Evolutionary conservation across 208 protist genomes (phyloP).

Genomic region (Crithidia bombi): DNA sequence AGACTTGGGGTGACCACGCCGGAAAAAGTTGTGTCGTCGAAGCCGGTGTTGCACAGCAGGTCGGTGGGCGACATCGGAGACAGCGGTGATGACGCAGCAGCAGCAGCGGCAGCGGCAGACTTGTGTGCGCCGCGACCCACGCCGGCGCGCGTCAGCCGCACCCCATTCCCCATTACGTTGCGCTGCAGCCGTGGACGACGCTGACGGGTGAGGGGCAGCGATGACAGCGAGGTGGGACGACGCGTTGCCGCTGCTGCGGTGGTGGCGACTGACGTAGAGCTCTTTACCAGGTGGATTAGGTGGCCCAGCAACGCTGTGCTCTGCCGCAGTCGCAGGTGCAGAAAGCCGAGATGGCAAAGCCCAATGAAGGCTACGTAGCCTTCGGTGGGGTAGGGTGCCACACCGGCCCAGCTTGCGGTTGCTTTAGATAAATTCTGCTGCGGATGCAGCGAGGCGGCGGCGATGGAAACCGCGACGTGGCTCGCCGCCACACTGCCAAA

Average conservation of each 20-base stretch:
- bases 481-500: slow-evolving; percentile 17
- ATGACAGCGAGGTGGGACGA: not conserved
- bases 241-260: not conserved
- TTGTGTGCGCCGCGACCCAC: not conserved
- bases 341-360: not conserved
- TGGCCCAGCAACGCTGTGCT: not conserved
- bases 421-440: not conserved
- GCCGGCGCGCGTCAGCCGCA: not conserved
- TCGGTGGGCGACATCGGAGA: not conserved
- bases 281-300: not conserved
- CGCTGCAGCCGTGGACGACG: slow-evolving; percentile 2
- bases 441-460: not conserved
- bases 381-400: slow-evolving; percentile 3
- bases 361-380: slow-evolving; percentile 22
- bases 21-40: slow-evolving; percentile 7
- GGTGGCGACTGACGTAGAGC: not conserved
- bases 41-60: slow-evolving; percentile 1
- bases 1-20: slow-evolving; percentile 5
- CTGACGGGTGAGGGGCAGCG: not conserved
- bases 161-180: not conserved
- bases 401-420: not conserved
- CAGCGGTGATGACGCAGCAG: not conserved
- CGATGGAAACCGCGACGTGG: slow-evolving; percentile 17
- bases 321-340: slow-evolving; percentile 3
- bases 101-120: not conserved